Evolutionary conservation across 2,329 filamentous ascomycete genomes (phyloP).

Genomic region (Hypomyces rosellus): DNA sequence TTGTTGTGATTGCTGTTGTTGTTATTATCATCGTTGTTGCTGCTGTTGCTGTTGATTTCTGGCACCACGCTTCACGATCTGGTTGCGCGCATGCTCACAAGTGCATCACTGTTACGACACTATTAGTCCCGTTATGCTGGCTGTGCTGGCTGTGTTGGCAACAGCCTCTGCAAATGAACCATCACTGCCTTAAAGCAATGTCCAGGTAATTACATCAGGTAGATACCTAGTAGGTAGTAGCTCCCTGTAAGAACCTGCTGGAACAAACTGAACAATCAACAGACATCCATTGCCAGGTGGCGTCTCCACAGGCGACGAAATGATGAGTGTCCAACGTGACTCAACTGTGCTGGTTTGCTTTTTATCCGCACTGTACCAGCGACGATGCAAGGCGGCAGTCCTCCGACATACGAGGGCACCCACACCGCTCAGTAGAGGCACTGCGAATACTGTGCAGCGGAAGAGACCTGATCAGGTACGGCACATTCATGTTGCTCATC

Average conservation of each 20-base stretch:
- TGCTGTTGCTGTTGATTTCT: background rate
- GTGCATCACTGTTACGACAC: no score
- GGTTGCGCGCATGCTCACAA: no score
- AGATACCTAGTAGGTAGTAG: background rate
- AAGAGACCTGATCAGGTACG: background rate
- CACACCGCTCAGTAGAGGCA: background rate
- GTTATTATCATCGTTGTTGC: background rate
- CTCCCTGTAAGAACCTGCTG: background rate
- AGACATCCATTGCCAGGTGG: slow-evolving; percentile 10
- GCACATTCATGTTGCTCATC: background rate
- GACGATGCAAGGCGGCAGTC: background rate
- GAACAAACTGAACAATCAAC: no score
- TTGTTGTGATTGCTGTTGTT: background rate
- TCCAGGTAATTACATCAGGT: background rate
- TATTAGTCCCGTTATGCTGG: no score
- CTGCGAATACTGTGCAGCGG: background rate
- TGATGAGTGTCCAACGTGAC: slow-evolving; percentile 17
- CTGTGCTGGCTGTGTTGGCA: background rate
- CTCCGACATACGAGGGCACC: background rate
- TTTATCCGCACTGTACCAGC: background rate
- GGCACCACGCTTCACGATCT: no score
- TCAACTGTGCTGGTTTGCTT: slow-evolving; percentile 4
- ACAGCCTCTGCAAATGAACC: background rate
- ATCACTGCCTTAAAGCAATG: background rate
- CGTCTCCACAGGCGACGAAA: slow-evolving; percentile 17